Conservation (phyloP, 2,329 filamentous ascomycete species). For the Ophiocordyceps australis region DNA sequence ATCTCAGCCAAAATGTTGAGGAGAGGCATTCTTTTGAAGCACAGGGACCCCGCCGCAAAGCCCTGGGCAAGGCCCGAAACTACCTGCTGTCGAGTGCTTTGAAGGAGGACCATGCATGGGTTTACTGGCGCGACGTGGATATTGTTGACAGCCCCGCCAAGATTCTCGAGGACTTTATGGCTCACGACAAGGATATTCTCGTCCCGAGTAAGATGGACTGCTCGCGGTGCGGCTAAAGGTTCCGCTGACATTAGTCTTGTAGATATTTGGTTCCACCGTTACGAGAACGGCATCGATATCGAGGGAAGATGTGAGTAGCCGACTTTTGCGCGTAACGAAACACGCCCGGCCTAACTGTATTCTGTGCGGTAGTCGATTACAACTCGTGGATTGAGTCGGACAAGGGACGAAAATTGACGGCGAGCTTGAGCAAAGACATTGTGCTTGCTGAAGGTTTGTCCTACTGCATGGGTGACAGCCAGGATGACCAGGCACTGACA, state of each 20-base stretch:
- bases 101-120: slow-evolving; percentile 92
- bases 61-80: slow-evolving; percentile 80
- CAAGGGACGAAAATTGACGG: slow-evolving; percentile 58
- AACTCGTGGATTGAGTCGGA: slow-evolving; percentile 97
- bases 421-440: slow-evolving; percentile 56
- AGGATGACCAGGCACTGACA: slow-evolving; percentile 7
- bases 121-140: slow-evolving; percentile 96
- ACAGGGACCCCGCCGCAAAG: slow-evolving; percentile 77
- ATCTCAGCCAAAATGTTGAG: slow-evolving; percentile 60
- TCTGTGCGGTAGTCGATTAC: slow-evolving; percentile 57
- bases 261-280: slow-evolving; percentile 97
- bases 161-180: slow-evolving; percentile 89
- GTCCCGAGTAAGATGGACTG: slow-evolving; percentile 62
- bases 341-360: too few species aligned
- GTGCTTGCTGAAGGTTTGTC: slow-evolving; percentile 72
- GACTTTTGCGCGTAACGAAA: background rate
- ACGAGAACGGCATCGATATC: slow-evolving; percentile 63
- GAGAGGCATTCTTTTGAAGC: slow-evolving; percentile 74
- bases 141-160: slow-evolving; percentile 76
- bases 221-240: background rate
- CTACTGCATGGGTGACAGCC: background rate
- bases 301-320: slow-evolving; percentile 74
- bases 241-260: slow-evolving; percentile 9
- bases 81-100: slow-evolving; percentile 72
- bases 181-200: slow-evolving; percentile 80